Conservation (phyloP, 2,329 filamentous ascomycete species). For the Dothiorella sarmentorum region DNA sequence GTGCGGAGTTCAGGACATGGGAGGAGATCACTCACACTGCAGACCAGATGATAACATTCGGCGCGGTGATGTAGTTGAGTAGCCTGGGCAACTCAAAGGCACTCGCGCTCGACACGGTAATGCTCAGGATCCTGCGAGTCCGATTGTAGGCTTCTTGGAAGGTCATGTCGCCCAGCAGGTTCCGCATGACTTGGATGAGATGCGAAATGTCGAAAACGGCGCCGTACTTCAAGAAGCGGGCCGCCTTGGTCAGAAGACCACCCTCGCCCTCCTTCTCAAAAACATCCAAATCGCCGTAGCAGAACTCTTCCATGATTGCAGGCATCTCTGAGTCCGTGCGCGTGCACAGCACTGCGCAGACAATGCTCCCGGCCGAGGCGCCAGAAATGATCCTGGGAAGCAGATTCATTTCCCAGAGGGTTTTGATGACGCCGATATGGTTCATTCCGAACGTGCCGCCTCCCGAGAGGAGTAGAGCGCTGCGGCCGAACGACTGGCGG, state of each 20-base stretch:
- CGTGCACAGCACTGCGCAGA: slow-evolving; percentile 75
- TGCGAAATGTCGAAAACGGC: slow-evolving; percentile 82
- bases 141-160: slow-evolving; percentile 95
- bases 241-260: slow-evolving; percentile 64
- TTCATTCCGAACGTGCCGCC: slow-evolving; percentile 90
- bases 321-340: slow-evolving; percentile 77
- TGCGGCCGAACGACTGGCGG: slow-evolving; percentile 79
- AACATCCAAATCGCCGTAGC: slow-evolving; percentile 74
- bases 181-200: slow-evolving; percentile 75
- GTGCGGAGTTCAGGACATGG: no score
- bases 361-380: slow-evolving; percentile 82
- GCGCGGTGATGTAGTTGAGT: slow-evolving; percentile 88
- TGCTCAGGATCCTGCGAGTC: slow-evolving; percentile 88
- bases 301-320: slow-evolving; percentile 64
- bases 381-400: slow-evolving; percentile 85
- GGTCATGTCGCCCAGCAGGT: slow-evolving; percentile 80
- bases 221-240: slow-evolving; percentile 74
- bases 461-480: slow-evolving; percentile 76
- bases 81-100: slow-evolving; percentile 83
- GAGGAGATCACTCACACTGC: slow-evolving; percentile 61
- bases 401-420: slow-evolving; percentile 69
- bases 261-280: slow-evolving; percentile 66
- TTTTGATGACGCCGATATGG: slow-evolving; percentile 83
- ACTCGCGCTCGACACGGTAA: slow-evolving; percentile 84
- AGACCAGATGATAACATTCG: slow-evolving; percentile 94